Base-by-base conservation (phyloP, 164 flowering plant genomes). In the Litsea cubeba region DNA sequence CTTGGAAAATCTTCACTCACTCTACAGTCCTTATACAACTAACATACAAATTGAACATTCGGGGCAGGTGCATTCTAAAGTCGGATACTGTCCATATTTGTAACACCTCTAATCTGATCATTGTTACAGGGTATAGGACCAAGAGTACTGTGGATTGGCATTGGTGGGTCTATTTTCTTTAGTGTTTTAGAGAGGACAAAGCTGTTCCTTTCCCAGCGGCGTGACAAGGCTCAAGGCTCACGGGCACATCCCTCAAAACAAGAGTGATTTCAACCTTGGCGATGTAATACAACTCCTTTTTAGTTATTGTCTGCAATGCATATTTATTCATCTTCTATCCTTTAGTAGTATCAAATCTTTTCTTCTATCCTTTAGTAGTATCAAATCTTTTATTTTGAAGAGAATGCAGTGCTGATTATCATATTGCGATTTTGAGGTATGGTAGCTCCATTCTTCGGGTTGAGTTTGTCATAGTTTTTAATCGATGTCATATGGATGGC, bases 91-190 rank as follows among this genome's bases (percentile, higher is more conserved):
- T 8, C 46, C 46, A 40, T 40, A 40, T 40, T 40, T 40, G 60
- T 54, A 54, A 54, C n/a, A 5, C 60, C n/a, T 54, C n/a, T 54
- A 1, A 54, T 54, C 60, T 54, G 18, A 11, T 28, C 67, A 24
- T 22, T 35, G n/a, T 50, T 71, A 67, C 83, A 91, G 96, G 98
- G 98, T 1, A 86, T 91, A 46, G 93, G 91, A 58, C 95, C 98
- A 20, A 85, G 98, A 76, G 97, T 92, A 7, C 30, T 91, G 62
- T 94, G 98, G 97, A 88, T 94, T 60, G 97, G 98, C 17, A 81
- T 94, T 72, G 98, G 98, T 20, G 98, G 97, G 60, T 88, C 97
- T 2, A 94, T 94, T 65, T 94, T 94, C 81, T 94, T 94, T 77
- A 90, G 92, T 50, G 97, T 89, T 68, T 86, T 94, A 50, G 97